Percentiles rank a stretch among this genome's conserved stretches.
Evolutionary conservation across 2,329 filamentous ascomycete genomes (phyloP).

Genomic region (Fusarium xylarioides): DNA sequence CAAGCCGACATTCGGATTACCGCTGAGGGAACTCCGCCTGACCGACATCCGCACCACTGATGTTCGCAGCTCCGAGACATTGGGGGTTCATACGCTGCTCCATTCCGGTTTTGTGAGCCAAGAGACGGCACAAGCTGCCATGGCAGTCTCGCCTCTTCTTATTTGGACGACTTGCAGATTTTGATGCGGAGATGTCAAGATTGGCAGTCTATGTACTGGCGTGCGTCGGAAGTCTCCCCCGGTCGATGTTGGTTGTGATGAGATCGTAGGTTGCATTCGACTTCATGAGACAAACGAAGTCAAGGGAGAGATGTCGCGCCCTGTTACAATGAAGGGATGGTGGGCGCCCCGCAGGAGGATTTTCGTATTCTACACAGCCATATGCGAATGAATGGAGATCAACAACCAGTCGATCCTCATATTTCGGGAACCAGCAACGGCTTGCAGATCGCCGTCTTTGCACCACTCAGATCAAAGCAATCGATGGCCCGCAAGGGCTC

Average conservation of each 20-base stretch:
- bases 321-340: not conserved
- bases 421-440: not conserved
- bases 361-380: not conserved
- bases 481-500: not conserved
- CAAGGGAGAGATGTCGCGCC: not conserved
- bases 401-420: not conserved
- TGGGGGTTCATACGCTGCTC: not conserved
- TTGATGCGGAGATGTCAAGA: not conserved
- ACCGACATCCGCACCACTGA: not conserved
- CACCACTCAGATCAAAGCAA: not conserved
- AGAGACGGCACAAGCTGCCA: not conserved
- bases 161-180: not conserved
- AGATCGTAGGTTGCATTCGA: not conserved
- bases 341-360: not conserved
- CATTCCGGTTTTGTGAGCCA: not conserved
- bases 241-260: not conserved
- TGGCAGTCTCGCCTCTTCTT: not conserved
- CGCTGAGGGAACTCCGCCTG: too few species aligned
- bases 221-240: not conserved
- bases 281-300: too few species aligned
- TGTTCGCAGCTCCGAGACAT: not conserved
- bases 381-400: not conserved
- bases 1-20: not conserved
- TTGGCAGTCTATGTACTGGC: not conserved
- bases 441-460: not conserved